Evolutionary conservation across 2,329 filamentous ascomycete genomes (phyloP), one percentile per base, ranked within the genome.

Genomic region (Cladosporium sp.): DNA sequence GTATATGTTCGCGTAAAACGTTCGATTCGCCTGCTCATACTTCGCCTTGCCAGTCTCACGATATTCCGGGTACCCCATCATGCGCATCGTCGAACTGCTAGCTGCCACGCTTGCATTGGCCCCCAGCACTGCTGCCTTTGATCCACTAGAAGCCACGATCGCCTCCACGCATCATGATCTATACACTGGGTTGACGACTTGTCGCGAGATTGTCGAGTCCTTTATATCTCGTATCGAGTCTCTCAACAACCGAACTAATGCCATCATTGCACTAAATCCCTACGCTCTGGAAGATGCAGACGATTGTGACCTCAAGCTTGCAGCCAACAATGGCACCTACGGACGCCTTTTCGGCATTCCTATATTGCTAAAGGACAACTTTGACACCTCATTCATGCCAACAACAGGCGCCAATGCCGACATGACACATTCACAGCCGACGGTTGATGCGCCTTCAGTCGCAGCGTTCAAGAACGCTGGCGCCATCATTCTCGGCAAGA

Each of bases 281-380:
- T 61, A 72, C 43, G 76, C 76, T 5, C 59, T 81, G 7, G 44
- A 54, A 2, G 68, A 70, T 6, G 82, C 83, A 4, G 74, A 79
- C 51, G 61, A 67, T 1, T 64, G 81, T 22, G 81, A 85, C 60
- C 56, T 59, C 9, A 61, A 63, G 10, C 64, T 82, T 7, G 66
- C 71, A 2, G 62, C 70, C 2, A 75, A 75, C 3, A 80, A 82
- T 61, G 68, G 70, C 19, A 75, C 74, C 0, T 56, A 57, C 28
- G 77, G 74, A 1, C 62, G 73, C 1, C 69, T 86, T 1, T 81
- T 85, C 63, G 83, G 82, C 61, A 72, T 86, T 14, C 82, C 83
- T 0, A 65, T 84, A 10, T 61, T 86, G 4, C 66, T 85, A 5
- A 86, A 86, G 63, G 83, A 86, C 66, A 86, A 84, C 61, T 83